Conservation (phyloP, 805 yeast species). For the Groenewaldozyma tartarivorans region DNA sequence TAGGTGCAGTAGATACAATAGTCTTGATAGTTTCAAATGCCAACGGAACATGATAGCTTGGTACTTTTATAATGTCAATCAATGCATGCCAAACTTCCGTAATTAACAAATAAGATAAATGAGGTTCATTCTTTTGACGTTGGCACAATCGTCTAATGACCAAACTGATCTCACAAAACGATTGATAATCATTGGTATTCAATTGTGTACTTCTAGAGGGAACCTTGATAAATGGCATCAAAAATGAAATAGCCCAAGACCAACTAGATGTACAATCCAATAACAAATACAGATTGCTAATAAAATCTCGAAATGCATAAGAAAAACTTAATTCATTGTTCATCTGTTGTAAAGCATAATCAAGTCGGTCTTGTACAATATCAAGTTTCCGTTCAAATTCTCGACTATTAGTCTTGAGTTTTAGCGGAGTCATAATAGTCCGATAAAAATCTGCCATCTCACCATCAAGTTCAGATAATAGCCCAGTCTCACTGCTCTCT, state of each 20-base stretch:
- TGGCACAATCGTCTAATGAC: constrained; percentile 5
- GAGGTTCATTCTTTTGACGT: constrained; percentile 2
- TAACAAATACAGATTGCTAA: constrained; percentile 11
- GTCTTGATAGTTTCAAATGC: constrained; percentile 10
- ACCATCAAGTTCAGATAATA: constrained; percentile 4
- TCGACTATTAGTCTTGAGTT: constrained; percentile 2
- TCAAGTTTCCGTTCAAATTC: constrained; percentile 10
- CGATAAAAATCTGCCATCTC: constrained; percentile 8
- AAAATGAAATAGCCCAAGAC: constrained; percentile 10
- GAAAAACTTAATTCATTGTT: constrained; percentile 8
- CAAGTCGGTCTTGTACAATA: constrained; percentile 8
- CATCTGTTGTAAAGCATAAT: constrained; percentile 6
- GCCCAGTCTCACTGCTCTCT: background rate
- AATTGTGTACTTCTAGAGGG: background rate
- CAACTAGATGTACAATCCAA: constrained; percentile 7
- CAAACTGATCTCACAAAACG: constrained; percentile 11
- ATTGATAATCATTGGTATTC: constrained; percentile 2
- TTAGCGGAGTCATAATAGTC: constrained; percentile 2
- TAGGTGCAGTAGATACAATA: background rate
- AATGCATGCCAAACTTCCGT: constrained; percentile 17
- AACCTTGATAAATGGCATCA: constrained; percentile 10
- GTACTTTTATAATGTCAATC: constrained; percentile 11
- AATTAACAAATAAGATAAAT: constrained; percentile 6
- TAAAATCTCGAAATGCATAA: constrained; percentile 14
- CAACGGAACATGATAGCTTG: background rate